These are phyloP conservation scores for Solanum medicagineum DNA, from an alignment of 257 asterid species.

Conservation along the genomic window DNA sequence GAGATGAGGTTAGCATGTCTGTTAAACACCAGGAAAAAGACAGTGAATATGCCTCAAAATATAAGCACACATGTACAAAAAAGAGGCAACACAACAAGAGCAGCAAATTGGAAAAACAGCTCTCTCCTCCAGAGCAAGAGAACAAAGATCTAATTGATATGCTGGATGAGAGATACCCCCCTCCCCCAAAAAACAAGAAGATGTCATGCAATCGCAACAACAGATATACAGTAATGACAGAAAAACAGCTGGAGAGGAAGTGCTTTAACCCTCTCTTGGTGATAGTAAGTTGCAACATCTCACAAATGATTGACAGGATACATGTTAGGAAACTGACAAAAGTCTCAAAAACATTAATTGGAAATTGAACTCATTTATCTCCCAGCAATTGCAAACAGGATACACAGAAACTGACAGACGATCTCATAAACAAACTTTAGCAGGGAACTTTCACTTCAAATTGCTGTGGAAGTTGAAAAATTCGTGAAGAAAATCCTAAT, in stretches of 20 bases:
- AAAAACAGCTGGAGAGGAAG: not conserved
- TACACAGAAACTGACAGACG: not conserved
- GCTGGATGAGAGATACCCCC: not conserved
- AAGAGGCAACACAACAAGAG: not conserved
- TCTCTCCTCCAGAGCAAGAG: not conserved
- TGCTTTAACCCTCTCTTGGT: not conserved
- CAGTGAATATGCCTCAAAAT: not conserved
- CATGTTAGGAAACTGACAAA: not conserved
- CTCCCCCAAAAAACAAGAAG: not conserved
- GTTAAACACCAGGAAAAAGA: not conserved
- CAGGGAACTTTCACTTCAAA: not conserved
- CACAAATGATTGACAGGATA: not conserved
- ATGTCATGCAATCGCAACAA: not conserved
- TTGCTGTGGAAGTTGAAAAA: not conserved
- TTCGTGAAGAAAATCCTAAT: not conserved
- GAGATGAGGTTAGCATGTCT: not conserved
- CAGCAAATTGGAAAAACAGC: not conserved
- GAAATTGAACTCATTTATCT: not conserved
- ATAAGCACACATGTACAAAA: not conserved
- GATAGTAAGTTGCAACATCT: not conserved
- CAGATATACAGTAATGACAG: not conserved
- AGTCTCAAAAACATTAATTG: not conserved
- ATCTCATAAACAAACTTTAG: not conserved
- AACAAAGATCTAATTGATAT: not conserved
- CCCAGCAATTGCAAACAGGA: not conserved